Conservation (phyloP, 2,329 filamentous ascomycete genomes). For the Colletotrichum sp. region DNA sequence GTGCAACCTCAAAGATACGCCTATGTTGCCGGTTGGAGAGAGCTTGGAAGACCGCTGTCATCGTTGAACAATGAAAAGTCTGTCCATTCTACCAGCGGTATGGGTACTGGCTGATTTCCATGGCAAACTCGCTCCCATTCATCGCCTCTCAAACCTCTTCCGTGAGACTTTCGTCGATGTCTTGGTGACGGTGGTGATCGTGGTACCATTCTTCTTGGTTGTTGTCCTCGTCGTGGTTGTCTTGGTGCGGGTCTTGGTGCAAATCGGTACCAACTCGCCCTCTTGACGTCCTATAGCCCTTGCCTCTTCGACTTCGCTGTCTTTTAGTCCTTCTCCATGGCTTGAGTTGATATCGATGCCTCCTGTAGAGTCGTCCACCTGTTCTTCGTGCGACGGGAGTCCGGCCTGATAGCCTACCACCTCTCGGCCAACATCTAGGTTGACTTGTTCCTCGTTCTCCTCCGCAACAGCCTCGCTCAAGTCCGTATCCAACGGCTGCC, state of each 20-base stretch:
- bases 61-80: neutral
- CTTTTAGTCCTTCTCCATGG: fast-evolving
- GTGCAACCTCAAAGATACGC: fast-evolving
- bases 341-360: neutral
- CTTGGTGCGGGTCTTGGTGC: neutral
- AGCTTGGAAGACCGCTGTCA: fast-evolving
- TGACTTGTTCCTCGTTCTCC: no score
- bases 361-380: neutral
- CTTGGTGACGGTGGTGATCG: neutral
- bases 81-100: neutral
- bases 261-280: neutral
- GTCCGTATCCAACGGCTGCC: no score
- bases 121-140: neutral
- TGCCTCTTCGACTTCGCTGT: fast-evolving
- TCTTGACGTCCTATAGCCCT: fast-evolving
- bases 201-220: neutral
- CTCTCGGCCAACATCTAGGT: no score
- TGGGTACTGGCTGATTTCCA: neutral
- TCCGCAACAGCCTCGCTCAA: no score
- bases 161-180: neutral
- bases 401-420: no score
- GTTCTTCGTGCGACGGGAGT: no score
- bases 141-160: neutral
- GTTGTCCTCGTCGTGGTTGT: neutral
- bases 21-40: fast-evolving